phyloP scores from a whole-genome alignment of 306 rosid species.

The Spatholobus suberectus region DNA sequence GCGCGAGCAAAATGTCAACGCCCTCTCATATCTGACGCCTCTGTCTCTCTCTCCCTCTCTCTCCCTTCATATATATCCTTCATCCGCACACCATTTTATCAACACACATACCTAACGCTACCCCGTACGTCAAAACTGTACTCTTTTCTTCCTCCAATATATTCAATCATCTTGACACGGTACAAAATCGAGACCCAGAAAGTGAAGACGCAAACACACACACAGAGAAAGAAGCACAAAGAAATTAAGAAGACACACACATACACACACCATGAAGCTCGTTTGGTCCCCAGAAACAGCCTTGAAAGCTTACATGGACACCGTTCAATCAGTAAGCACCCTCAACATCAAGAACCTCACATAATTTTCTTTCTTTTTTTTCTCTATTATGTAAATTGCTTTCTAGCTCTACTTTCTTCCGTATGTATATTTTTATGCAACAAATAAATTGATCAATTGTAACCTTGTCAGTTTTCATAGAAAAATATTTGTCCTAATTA shows the following conservation, averaged over 20 bases:
- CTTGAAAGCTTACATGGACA: slow-evolving; percentile 75
- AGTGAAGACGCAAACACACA: not conserved
- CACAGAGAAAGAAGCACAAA: not conserved
- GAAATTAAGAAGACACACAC: not conserved
- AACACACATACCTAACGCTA: not conserved
- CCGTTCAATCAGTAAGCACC: slow-evolving; percentile 75
- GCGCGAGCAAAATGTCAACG: slow-evolving; percentile 50
- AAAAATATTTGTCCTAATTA: too few relatives aligned
- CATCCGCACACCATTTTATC: not conserved
- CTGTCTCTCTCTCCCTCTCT: not conserved
- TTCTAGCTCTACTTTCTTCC: not conserved
- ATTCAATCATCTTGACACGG: not conserved
- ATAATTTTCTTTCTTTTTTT: not conserved
- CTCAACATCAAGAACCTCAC: not conserved
- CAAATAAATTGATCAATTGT: not conserved
- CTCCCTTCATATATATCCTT: not conserved
- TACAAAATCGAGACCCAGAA: not conserved
- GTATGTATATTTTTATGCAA: not conserved
- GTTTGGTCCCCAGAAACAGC: slow-evolving; percentile 94
- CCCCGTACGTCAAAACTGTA: slow-evolving; percentile 41
- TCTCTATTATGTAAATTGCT: not conserved
- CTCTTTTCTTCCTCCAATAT: not conserved
- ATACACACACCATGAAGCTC: slow-evolving; percentile 72
- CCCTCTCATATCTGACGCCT: slow-evolving; percentile 24
- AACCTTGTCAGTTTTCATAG: too few relatives aligned